Conservation (phyloP, 108 stramenopile species). For the Nitzschia inconspicua region DNA sequence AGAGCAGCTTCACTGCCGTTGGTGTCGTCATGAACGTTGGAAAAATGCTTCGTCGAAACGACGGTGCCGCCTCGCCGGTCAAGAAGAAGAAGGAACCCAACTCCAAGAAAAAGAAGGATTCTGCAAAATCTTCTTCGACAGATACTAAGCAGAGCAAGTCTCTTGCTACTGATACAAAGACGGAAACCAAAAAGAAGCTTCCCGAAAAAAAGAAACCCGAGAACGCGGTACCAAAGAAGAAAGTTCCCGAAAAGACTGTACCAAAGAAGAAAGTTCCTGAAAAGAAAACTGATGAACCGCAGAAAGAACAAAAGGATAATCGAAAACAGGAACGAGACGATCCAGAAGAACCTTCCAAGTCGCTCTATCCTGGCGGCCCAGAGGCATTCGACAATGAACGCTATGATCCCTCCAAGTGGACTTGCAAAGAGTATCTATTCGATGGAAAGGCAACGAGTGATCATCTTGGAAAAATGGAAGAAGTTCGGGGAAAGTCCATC, state of each 20-base stretch:
- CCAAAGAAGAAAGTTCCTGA: background rate
- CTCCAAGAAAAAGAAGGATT: no score
- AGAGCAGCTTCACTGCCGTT: no score
- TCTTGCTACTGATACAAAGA: no score
- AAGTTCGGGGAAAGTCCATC: constrained; percentile 11
- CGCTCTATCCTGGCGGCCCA: background rate
- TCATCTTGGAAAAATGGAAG: constrained; percentile 14
- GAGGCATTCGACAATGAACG: background rate
- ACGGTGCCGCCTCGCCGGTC: no score
- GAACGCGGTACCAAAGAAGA: background rate
- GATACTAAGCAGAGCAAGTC: no score
- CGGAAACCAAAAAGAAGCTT: background rate
- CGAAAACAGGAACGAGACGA: background rate
- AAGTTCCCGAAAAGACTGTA: background rate
- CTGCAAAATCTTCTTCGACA: no score
- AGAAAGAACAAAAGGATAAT: background rate
- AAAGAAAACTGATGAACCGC: background rate
- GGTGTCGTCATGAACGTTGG: no score
- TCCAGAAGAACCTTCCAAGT: background rate
- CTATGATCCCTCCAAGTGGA: constrained; percentile 16
- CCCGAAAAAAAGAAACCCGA: background rate
- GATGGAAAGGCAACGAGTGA: constrained; percentile 13
- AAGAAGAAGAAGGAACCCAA: no score
- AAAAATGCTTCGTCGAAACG: no score
- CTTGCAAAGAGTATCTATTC: constrained; percentile 4